Conservation (phyloP, 1,284 basidiomycete species). For the Microstroma glucosiphilum region DNA sequence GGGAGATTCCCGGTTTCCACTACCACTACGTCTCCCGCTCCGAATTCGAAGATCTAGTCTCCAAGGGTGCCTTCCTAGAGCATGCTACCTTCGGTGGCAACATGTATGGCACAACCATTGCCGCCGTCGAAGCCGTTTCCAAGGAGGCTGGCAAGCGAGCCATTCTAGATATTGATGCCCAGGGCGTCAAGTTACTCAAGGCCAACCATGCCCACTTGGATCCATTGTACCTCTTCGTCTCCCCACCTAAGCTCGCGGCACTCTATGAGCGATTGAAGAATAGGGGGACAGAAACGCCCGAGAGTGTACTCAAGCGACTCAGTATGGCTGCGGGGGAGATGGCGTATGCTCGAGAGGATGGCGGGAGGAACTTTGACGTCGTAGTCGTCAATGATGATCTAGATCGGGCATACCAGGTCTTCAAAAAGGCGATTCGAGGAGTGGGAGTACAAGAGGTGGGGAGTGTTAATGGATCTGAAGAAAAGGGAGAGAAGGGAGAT, state of each 20-base stretch:
- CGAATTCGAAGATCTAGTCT: slow-evolving; percentile 56
- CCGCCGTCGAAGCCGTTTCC: slow-evolving; percentile 59
- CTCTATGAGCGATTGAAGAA: slow-evolving; percentile 60
- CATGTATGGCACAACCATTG: slow-evolving; percentile 79
- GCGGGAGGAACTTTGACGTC: slow-evolving; percentile 61
- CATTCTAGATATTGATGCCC: slow-evolving; percentile 93
- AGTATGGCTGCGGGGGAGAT: slow-evolving; percentile 76
- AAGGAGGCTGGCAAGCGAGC: slow-evolving; percentile 58
- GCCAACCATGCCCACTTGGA: slow-evolving; percentile 63
- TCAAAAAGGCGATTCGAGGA: slow-evolving; percentile 39
- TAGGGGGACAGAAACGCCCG: slow-evolving; percentile 78
- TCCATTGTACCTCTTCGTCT: slow-evolving; percentile 87
- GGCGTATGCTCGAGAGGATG: slow-evolving; percentile 66
- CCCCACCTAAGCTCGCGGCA: slow-evolving; percentile 67
- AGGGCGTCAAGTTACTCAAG: slow-evolving; percentile 65
- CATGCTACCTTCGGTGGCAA: slow-evolving; percentile 79
- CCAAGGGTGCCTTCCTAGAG: slow-evolving; percentile 59
- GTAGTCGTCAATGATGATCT: slow-evolving; percentile 89
- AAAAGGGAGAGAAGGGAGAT: neutral
- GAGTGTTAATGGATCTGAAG: neutral
- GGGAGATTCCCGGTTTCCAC: slow-evolving; percentile 68
- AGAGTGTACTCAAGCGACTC: slow-evolving; percentile 69
- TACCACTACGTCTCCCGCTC: slow-evolving; percentile 59
- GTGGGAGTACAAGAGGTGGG: neutral
- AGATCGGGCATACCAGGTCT: slow-evolving; percentile 67